A percentile compares a stretch with the other conserved stretches of the same genome.
phyloP scores from a whole-genome alignment of 2,329 filamentous ascomycete species.

The Aulographum hederae region DNA sequence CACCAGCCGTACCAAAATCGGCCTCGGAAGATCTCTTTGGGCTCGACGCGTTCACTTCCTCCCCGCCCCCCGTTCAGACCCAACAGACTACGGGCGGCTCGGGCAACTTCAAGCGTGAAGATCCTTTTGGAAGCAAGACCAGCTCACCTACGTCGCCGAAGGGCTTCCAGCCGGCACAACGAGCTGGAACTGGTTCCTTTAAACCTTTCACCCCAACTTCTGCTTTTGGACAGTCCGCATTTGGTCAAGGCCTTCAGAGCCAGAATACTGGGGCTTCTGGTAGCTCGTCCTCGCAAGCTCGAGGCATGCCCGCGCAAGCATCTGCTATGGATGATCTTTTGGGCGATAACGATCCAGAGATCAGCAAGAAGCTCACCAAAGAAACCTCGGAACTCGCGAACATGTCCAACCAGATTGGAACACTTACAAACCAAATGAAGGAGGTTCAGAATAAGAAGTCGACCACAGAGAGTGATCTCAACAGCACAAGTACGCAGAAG shows the following conservation, averaged over 20 bases:
- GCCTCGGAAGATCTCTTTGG: conserved; percentile 90
- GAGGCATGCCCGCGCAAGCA: conserved; percentile 20
- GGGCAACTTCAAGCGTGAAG: conserved; percentile 20
- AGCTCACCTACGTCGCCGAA: conserved; percentile 33
- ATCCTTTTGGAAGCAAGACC: conserved; percentile 42
- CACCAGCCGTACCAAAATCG: conserved; percentile 43
- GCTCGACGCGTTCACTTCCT: conserved; percentile 52
- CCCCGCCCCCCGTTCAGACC: conserved; percentile 29
- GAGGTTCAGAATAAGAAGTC: conserved; percentile 71
- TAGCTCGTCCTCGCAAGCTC: conserved; percentile 24
- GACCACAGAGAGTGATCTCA: conserved; percentile 64
- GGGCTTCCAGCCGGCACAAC: conserved; percentile 22
- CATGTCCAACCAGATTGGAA: conserved; percentile 86
- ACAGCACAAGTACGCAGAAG: conserved; percentile 69
- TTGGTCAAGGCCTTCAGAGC: conserved; percentile 64
- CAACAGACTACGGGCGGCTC: conserved; percentile 64
- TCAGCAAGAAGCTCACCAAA: conserved; percentile 70
- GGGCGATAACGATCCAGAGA: conserved; percentile 76
- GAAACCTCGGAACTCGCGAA: conserved; percentile 91
- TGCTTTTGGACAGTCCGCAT: conserved; percentile 82
- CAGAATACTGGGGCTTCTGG: conserved; percentile 53
- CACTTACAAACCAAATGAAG: conserved; percentile 83
- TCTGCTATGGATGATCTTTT: conserved; percentile 63
- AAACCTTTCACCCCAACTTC: conserved; percentile 88
- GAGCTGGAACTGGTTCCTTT: conserved; percentile 38